Evolutionary conservation across 495 filamentous ascomycete genomes (phyloP).

Genomic region (Hypoxylon lienhwacheense): DNA sequence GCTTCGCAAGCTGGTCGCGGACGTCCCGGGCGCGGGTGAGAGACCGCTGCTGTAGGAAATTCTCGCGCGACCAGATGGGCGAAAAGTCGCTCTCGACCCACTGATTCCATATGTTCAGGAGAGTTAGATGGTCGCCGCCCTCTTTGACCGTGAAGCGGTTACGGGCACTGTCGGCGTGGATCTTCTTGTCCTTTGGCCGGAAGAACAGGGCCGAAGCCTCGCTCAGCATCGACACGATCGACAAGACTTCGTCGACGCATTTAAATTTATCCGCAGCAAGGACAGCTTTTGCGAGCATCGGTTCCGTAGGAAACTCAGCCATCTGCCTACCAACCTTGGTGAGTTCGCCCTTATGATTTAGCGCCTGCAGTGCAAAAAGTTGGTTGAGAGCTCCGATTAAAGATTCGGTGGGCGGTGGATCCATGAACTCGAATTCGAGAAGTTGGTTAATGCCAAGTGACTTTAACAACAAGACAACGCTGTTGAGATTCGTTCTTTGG

Average conservation of each 20-base stretch:
- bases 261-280: conserved; percentile 86
- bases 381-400: conserved; percentile 90
- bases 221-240: conserved; percentile 90
- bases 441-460: conserved; percentile 92
- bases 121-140: conserved; percentile 86
- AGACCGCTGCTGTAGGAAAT: conserved; percentile 88
- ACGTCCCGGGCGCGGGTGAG: conserved; percentile 88
- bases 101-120: conserved; percentile 96
- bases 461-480: conserved; percentile 83
- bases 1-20: conserved; percentile 88
- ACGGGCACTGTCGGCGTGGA: conserved; percentile 92
- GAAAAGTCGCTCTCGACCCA: conserved; percentile 94
- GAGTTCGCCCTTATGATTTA: conserved; percentile 87
- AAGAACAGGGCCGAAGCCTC: conserved; percentile 90
- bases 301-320: conserved; percentile 95
- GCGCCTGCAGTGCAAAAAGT: conserved; percentile 85
- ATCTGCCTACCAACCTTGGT: conserved; percentile 93
- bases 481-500: conserved; percentile 83
- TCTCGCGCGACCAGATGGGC: conserved; percentile 87
- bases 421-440: conserved; percentile 95
- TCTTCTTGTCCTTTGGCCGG: conserved; percentile 95
- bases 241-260: conserved; percentile 94
- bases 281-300: conserved; percentile 88
- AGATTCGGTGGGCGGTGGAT: conserved; percentile 87
- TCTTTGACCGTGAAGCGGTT: conserved; percentile 89